phyloP scores from a whole-genome alignment of 495 filamentous ascomycete genomes.

The Hypoxylon lenormandii region DNA sequence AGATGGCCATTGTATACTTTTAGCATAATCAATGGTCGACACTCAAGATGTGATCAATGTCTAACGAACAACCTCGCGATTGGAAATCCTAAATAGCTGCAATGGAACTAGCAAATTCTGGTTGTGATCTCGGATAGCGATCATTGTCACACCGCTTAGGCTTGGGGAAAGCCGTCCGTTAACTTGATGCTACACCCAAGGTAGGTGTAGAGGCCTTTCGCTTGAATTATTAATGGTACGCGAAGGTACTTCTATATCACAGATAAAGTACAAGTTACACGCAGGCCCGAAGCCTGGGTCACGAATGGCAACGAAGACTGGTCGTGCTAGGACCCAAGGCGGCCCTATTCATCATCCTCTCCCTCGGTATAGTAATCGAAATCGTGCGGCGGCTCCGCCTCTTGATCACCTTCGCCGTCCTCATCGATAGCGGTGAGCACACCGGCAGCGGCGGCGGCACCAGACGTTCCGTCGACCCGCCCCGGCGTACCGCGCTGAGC shows the following conservation, averaged over 20 bases:
- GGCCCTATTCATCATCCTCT: conserved; percentile 67
- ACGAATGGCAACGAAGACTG: not conserved
- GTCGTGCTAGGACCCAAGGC: not conserved
- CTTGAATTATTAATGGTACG: conserved; percentile 8
- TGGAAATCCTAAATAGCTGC: too few relatives aligned
- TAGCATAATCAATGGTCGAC: too few relatives aligned
- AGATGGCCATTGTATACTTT: too few relatives aligned
- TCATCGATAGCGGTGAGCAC: conserved; percentile 87
- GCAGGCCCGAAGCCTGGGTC: not conserved
- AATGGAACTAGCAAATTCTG: too few relatives aligned
- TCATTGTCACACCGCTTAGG: too few relatives aligned
- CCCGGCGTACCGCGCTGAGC: conserved; percentile 37
- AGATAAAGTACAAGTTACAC: conserved; percentile 29
- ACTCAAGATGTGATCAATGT: too few relatives aligned
- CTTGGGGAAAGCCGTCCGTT: too few relatives aligned
- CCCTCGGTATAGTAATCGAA: conserved; percentile 88
- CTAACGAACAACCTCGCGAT: too few relatives aligned
- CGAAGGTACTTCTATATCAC: conserved; percentile 28
- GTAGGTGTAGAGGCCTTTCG: too few relatives aligned
- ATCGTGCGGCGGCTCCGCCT: conserved; percentile 80
- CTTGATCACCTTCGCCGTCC: conserved; percentile 84
- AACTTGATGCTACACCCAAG: too few relatives aligned
- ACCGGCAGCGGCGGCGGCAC: conserved; percentile 79
- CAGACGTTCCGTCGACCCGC: conserved; percentile 54
- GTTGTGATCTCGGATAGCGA: too few relatives aligned